Conservation (phyloP, 208 protist species). For the Trypanosoma lewisi region DNA sequence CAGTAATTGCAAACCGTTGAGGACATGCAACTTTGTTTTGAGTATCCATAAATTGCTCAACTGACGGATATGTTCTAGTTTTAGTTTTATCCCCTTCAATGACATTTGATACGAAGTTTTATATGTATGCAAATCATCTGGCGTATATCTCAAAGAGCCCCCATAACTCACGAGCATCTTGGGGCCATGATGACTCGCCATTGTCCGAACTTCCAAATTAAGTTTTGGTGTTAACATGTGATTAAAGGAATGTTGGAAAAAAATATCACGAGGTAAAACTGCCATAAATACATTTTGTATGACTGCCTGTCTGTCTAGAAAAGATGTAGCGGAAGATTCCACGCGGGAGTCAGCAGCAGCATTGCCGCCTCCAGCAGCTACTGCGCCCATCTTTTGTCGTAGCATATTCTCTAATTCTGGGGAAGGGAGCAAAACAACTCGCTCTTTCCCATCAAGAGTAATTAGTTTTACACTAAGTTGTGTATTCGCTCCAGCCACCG, state of each 20-base stretch:
- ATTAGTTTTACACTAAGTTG: slow-evolving; percentile 47
- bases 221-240: slow-evolving; percentile 47
- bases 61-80: slow-evolving; percentile 30
- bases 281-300: slow-evolving; percentile 34
- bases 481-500: slow-evolving; percentile 6
- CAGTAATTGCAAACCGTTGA: slow-evolving; percentile 43
- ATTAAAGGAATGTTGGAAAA: slow-evolving; percentile 53
- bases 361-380: not conserved
- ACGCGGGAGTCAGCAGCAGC: not conserved
- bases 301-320: not conserved
- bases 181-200: slow-evolving; percentile 27
- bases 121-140: slow-evolving; percentile 41
- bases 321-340: not conserved
- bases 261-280: slow-evolving; percentile 41
- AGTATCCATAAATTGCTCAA: slow-evolving; percentile 68
- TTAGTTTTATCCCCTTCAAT: slow-evolving; percentile 44
- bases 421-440: slow-evolving; percentile 58
- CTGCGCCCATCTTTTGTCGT: slow-evolving; percentile 27
- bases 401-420: slow-evolving; percentile 47
- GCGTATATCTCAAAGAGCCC: slow-evolving; percentile 31
- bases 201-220: slow-evolving; percentile 37
- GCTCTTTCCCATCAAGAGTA: slow-evolving; percentile 47
- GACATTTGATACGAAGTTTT: slow-evolving; percentile 34
- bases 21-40: slow-evolving; percentile 38
- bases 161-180: slow-evolving; percentile 30